Evolutionary conservation across 2,329 filamentous ascomycete genomes (phyloP).

Genomic region (Fusarium sp.): DNA sequence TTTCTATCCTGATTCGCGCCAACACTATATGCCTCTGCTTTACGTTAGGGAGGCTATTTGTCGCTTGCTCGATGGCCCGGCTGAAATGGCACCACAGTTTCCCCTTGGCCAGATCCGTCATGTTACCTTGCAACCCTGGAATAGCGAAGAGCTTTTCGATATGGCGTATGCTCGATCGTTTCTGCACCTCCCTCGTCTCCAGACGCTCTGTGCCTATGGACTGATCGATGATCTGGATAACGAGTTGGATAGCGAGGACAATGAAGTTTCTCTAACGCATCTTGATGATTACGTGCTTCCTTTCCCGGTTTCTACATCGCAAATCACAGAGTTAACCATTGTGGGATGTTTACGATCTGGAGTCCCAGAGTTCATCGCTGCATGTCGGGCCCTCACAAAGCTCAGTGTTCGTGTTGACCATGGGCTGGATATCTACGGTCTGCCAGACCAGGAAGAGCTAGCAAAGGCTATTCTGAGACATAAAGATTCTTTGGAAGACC

Average conservation of each 20-base stretch:
- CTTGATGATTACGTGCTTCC: rapidly evolving
- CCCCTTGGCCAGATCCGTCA: neutral
- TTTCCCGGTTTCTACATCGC: neutral
- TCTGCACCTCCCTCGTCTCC: neutral
- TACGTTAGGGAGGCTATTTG: neutral
- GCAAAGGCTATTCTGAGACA: neutral
- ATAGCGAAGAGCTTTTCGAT: neutral
- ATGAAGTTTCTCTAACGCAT: neutral
- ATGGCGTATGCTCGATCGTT: neutral
- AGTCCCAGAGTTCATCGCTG: neutral
- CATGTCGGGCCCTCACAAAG: neutral
- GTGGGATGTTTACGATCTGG: neutral
- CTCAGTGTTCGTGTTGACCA: neutral
- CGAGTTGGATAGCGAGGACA: neutral
- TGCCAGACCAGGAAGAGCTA: neutral
- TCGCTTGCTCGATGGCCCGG: rapidly evolving
- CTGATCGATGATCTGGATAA: neutral
- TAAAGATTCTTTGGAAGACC: neutral
- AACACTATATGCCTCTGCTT: neutral
- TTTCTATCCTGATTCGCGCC: rapidly evolving
- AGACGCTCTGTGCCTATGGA: neutral
- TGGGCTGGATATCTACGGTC: neutral
- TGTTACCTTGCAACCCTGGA: neutral
- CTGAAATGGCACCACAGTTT: too few relatives aligned
- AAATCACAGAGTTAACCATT: neutral